phyloP scores from a whole-genome alignment of 371 early-diverging fungal genomes.

The Rhizoclosmatium hyalinum region DNA sequence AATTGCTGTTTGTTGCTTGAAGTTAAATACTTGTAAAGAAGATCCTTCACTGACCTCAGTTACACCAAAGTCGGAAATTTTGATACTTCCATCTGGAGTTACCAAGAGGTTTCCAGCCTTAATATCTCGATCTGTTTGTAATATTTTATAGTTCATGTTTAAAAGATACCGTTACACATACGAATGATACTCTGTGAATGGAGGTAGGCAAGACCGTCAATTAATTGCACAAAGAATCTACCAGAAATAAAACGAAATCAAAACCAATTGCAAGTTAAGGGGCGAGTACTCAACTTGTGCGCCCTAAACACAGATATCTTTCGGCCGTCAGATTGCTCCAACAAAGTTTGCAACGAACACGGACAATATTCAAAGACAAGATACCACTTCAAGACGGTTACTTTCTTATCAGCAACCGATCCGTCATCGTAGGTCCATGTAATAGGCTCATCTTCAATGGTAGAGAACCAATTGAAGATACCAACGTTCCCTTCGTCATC shows the following conservation, averaged over 20 bases:
- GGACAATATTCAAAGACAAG: constrained; percentile 63
- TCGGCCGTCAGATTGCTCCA: constrained; percentile 48
- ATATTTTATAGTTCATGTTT: constrained; percentile 24
- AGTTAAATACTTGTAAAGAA: not conserved
- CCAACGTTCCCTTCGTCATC: constrained; percentile 60
- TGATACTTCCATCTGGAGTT: constrained; percentile 59
- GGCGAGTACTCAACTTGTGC: constrained; percentile 38
- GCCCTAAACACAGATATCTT: constrained; percentile 40
- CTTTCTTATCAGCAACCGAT: constrained; percentile 44
- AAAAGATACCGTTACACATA: constrained; percentile 39
- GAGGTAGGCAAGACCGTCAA: constrained; percentile 58
- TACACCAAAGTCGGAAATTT: constrained; percentile 66
- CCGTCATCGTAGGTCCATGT: constrained; percentile 55
- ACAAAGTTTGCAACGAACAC: constrained; percentile 52
- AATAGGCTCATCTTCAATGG: constrained; percentile 61
- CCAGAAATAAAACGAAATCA: not conserved
- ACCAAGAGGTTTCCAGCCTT: constrained; percentile 78
- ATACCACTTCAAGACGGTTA: constrained; percentile 59
- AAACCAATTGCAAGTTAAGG: not conserved
- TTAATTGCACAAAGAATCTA: constrained; percentile 58
- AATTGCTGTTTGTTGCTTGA: constrained; percentile 43
- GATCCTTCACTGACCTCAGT: constrained; percentile 50
- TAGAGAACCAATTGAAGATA: constrained; percentile 56
- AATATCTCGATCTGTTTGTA: constrained; percentile 66
- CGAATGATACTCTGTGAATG: constrained; percentile 63